Percentiles rank a stretch among this genome's conserved stretches.
These are phyloP conservation scores for Luzula sylvatica DNA, from an alignment of 176 grass and related monocot species.

Conservation along the genomic window DNA sequence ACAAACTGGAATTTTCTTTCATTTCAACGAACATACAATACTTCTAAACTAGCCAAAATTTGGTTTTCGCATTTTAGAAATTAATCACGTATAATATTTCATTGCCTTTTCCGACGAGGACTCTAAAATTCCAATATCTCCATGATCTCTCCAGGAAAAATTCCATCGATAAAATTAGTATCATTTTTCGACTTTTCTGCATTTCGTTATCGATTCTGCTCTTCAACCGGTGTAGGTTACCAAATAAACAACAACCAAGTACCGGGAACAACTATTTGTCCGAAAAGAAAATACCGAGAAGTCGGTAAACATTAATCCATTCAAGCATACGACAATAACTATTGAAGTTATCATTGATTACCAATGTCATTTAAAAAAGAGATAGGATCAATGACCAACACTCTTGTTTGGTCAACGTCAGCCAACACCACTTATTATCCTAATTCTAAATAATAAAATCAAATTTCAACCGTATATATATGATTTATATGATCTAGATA, in stretches of 20 bases:
- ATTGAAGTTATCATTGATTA: no score
- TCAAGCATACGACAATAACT: no score
- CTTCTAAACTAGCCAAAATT: conserved; percentile 23
- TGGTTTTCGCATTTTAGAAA: conserved; percentile 45
- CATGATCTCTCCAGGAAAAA: conserved; percentile 56
- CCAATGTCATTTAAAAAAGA: no score
- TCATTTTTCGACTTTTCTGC: conserved; percentile 52
- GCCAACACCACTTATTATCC: no score
- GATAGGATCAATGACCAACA: no score
- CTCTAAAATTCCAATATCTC: conserved; percentile 78
- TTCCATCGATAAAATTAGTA: conserved; percentile 58
- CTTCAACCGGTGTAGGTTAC: conserved; percentile 23
- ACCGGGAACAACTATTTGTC: conserved; percentile 54
- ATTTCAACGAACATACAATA: conserved; percentile 16
- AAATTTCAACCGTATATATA: no score
- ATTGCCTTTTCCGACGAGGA: conserved; percentile 51
- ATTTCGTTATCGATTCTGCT: conserved; percentile 7
- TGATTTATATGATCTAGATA: no score
- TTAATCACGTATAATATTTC: conserved; percentile 62
- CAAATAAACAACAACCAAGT: conserved; percentile 46
- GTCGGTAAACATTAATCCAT: conserved; percentile 79
- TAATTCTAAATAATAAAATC: no score
- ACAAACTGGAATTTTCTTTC: conserved; percentile 24
- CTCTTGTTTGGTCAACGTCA: no score
- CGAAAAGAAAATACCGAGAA: conserved; percentile 54